Conservation (phyloP, 208 protist species). For the Ichthyophonus hoferi region DNA sequence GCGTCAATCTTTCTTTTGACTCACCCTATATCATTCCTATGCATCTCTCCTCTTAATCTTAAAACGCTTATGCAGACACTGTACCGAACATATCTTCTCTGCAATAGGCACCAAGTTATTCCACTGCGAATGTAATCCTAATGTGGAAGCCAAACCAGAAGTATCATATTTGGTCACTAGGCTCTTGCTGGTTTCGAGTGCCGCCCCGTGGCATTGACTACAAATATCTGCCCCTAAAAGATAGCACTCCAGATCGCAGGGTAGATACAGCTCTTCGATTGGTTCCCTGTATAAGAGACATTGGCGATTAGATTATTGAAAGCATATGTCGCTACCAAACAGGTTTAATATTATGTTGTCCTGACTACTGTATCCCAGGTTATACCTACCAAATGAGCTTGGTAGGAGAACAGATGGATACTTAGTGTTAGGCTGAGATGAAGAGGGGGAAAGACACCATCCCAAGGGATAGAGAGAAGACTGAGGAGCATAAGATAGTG, state of each 20-base stretch:
- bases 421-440: neutral
- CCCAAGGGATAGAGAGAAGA: neutral
- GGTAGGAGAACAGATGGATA: too few species aligned
- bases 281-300: neutral
- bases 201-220: neutral
- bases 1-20: too few species aligned
- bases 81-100: neutral
- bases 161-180: neutral
- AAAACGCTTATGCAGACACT: neutral
- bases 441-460: neutral
- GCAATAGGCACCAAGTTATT: neutral
- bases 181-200: neutral
- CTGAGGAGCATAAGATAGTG: neutral
- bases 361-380: too few species aligned
- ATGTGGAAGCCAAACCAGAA: neutral
- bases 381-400: too few species aligned
- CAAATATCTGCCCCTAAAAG: neutral
- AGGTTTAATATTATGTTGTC: too few species aligned
- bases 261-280: neutral
- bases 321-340: too few species aligned
- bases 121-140: neutral
- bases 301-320: too few species aligned
- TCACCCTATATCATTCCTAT: too few species aligned
- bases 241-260: neutral
- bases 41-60: neutral